Base-by-base conservation (phyloP, 2,329 filamentous ascomycete species). In the Stagonosporopsis chrysanthemi region DNA sequence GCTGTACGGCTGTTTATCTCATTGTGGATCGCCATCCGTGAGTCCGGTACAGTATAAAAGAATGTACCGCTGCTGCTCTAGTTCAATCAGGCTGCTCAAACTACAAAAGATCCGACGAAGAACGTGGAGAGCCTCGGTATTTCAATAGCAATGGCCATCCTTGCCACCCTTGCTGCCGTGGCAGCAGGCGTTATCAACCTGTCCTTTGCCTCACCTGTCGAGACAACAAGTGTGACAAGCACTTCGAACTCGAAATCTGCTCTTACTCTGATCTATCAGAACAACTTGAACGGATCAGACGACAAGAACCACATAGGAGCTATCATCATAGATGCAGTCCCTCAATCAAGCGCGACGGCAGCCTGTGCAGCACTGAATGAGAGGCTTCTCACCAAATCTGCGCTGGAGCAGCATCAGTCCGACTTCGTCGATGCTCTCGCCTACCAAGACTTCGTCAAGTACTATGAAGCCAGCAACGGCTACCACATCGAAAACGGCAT, bases 211-310 rank as follows among this genome's bases (percentile, higher is more conserved):
- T 64, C 61, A 17, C 67, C 70, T 11, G 46, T 68, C 6, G 64
- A 66, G 29, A 29, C 56, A 33, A 63, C 60, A 55, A 61, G 53
- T 43, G 33, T 58, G 1, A 46, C 59, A 3, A 35, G 44, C 38
- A 58, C 62, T 2, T 67, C 69, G 2, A 75, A 74, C 35, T 66
- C 66, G 2, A 63, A 76, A 23, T 80, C 77, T 1, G 83, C 81
- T 1, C 64, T 84, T 50, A 83, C 81, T 0, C 71, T 84, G 6
- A 66, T 84, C 8, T 84, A 81, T 57, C 82, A 84, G 64, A 85
- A 84, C 69, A 84, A 84, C 38, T 72, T 84, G 23, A 85, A 85
- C 64, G 75, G 72, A 7, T 80, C 81, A 0, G 82, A 85, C 58
- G 81, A 84, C 69, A 73, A 67, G 24, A 84, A 84, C 59, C 83